A percentile compares a stretch with the other conserved stretches of the same genome.
These are phyloP conservation scores for Solanum chiquidenum DNA, from an alignment of 257 asterid genomes.

Conservation along the genomic window DNA sequence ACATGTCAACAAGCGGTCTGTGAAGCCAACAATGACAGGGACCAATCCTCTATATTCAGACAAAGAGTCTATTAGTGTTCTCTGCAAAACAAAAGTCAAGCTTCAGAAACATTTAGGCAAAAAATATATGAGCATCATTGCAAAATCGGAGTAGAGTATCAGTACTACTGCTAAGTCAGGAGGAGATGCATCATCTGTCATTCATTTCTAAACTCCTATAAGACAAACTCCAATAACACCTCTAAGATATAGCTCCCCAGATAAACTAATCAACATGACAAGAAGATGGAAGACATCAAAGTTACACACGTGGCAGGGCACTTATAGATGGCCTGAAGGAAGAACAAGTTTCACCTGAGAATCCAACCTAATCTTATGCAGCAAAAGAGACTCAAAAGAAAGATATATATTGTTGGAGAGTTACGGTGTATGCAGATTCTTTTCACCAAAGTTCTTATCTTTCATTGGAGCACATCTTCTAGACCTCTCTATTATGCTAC, in stretches of 20 bases:
- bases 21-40: conserved; percentile 54
- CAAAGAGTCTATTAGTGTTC: conserved; percentile 50
- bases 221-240: neutral
- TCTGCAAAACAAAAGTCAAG: conserved; percentile 28
- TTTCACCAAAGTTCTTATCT: neutral
- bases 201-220: neutral
- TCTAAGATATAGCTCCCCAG: neutral
- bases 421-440: neutral
- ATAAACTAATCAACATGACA: neutral
- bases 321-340: neutral
- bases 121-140: neutral
- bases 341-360: neutral
- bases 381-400: neutral
- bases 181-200: neutral
- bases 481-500: neutral
- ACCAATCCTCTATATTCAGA: conserved; percentile 63
- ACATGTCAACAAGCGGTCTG: conserved; percentile 77
- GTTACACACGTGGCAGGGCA: neutral
- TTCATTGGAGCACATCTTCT: neutral
- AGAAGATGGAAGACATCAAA: neutral
- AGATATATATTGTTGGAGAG: neutral
- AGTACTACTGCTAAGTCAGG: conserved; percentile 2
- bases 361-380: neutral
- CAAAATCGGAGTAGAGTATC: conserved; percentile 12
- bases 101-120: neutral